Evolutionary conservation across 768 basidiomycete genomes (phyloP).

Genomic region (Exidia glandulosa): DNA sequence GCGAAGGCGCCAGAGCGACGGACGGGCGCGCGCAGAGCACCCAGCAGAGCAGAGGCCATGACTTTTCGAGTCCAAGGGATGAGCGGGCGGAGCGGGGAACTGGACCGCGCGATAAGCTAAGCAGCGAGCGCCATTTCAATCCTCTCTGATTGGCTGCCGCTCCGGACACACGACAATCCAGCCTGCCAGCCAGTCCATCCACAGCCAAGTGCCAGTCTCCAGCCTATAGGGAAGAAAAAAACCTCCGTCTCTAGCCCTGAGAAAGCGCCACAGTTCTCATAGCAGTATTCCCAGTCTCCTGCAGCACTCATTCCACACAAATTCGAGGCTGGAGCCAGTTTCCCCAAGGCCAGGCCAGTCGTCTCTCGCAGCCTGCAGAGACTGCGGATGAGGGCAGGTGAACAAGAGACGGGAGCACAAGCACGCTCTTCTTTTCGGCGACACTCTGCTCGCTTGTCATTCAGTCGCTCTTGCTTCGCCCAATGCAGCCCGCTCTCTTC

Average conservation of each 20-base stretch:
- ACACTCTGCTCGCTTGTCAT: background rate
- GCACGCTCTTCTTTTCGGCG: background rate
- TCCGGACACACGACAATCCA: background rate
- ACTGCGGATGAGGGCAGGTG: background rate
- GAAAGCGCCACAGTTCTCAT: background rate
- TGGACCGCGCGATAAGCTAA: too few species aligned
- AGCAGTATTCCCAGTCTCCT: too few species aligned
- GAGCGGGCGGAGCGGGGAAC: background rate
- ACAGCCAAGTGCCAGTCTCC: background rate
- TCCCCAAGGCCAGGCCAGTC: too few species aligned
- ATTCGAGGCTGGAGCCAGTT: too few species aligned
- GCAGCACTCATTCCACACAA: too few species aligned
- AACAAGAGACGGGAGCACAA: background rate
- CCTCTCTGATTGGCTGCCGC: background rate
- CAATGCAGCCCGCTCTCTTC: background rate
- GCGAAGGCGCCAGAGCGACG: constrained; percentile 4
- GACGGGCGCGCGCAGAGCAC: constrained; percentile 5
- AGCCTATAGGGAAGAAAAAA: too few species aligned
- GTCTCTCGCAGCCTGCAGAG: background rate
- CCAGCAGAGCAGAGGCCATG: background rate
- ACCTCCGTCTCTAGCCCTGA: background rate
- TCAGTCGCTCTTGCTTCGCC: background rate
- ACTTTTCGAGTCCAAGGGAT: background rate
- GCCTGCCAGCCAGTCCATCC: background rate
- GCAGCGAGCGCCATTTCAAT: too few species aligned